Evolutionary conservation across 139 green algal species (phyloP), one percentile per base, ranked within the genome.

Genomic region (Chlamydomonas sp.): DNA sequence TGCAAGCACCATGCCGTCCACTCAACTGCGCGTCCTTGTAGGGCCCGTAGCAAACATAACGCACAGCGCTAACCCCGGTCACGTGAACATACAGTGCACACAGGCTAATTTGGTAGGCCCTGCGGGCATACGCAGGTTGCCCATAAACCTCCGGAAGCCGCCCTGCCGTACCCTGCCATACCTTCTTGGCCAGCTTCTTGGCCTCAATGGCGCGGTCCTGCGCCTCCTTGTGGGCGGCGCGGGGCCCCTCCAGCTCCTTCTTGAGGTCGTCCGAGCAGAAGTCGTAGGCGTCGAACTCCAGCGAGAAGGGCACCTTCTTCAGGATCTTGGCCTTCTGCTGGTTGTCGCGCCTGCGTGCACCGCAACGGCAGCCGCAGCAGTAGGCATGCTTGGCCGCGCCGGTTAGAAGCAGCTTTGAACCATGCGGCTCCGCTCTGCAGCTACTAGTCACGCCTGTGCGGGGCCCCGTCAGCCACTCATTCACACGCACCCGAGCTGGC

Each of bases 261-360:
- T 99, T 95, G n/a, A 98, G 89, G 86, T 97, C 94, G 1, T 92
- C 80, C 0, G 86, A 93, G 93, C 97, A 99, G 83, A 98, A 98
- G n/a, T 99, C 97, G 80, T 97, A 98, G 18, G 96, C 69, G 85
- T 99, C 98, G 49, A 99, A 92, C 87, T 97, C 82, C 58, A 97
- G 31, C 0, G 96, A 95, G 89, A 98, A 99, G 31, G 88, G 90
- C 31, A 99, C 96, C 96, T 98, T 94, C 64, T 97, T 92, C 83
- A 99, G 89, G 74, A 99, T 99, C 95, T 99, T 99, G 86, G 97
- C 97, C 94, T 99, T 99, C 78, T 97, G 92, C 91, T 97, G 94
- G 75, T 94, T 95, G 68, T 97, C 94, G 57, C 84, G 84, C 75
- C 83, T 87, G 73, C 1, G 60, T 5, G 72, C 4, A 59, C 10